Evolutionary conservation across 805 yeast species (phyloP), one percentile per base, ranked within the genome.

Genomic region (Yarrowia keelungensis): DNA sequence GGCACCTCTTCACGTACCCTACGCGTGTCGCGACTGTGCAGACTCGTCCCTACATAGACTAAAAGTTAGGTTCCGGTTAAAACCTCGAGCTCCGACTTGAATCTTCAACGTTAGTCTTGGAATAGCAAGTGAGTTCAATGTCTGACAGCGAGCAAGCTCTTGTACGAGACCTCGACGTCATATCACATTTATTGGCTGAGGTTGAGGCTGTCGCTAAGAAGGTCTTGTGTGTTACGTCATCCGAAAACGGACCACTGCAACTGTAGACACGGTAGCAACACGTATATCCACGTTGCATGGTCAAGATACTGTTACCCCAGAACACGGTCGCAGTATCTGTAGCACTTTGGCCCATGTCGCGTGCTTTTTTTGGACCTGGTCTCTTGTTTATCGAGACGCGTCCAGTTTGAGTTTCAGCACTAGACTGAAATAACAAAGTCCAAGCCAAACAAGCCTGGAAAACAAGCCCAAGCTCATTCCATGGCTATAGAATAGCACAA

Each of bases 401-500:
- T 10, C 3, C 39, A 38, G 3, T 38, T 38, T 38, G 12, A 11
- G 39, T 38, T 38, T 38, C 12, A 9, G 12, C 12, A 1, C 3
- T 38, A 9, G 39, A 11, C 39, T 15, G 43, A 11, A 8, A 42
- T 2, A 42, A 42, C 19, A 16, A 42, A 42, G 46, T 42, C 22
- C 46, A 42, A 42, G n/a, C n/a, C 9, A n/a, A 42, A 42, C 46
- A 42, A n/a, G 43, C 10, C n/a, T 22, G 8, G 15, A 11, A 22
- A 46, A 46, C 50, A 46, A 22, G 50, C 50, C 50, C 32, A 16
- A 19, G n/a, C 32, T 46, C 50, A 46, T 46, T 46, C 50, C 47
- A 43, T 10, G 47, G 11, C 12, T 9, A 8, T 22, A 15, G 26
- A 26, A 26, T 26, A 26, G 32, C 32, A 19, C 1, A 19, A 11